Conservation (phyloP, 345 rosid species). For the Ricinus communis region DNA sequence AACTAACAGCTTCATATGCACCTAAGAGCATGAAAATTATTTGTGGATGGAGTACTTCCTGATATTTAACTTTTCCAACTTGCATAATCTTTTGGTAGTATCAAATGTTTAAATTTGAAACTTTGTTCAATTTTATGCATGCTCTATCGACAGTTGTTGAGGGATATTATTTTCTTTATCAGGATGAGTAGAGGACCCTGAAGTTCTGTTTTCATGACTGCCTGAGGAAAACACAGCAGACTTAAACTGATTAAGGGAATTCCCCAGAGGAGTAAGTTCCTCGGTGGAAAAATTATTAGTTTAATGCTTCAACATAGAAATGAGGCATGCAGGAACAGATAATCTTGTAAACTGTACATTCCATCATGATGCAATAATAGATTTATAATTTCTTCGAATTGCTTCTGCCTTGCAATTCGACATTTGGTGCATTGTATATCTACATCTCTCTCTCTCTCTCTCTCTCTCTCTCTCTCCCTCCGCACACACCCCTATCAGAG, state of each 20-base stretch:
- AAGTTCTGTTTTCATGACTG: background rate
- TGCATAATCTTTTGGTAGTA: background rate
- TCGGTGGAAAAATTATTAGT: background rate
- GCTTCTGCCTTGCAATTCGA: background rate
- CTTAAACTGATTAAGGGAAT: background rate
- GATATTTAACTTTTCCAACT: background rate
- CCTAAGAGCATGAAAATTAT: background rate
- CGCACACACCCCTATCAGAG: background rate
- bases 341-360: background rate
- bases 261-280: too few species aligned
- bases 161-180: background rate
- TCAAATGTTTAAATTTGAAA: background rate
- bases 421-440: background rate
- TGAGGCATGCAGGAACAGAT: background rate
- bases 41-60: background rate
- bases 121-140: background rate
- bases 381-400: background rate
- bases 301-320: background rate
- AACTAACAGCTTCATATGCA: background rate
- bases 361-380: background rate
- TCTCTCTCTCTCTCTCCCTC: background rate
- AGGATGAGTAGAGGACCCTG: constrained; percentile 13
- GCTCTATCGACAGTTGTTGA: background rate
- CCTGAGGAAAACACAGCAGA: background rate
- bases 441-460: background rate